Base-by-base conservation (phyloP, 768 basidiomycete genomes). In the Mycena chlorophos region DNA sequence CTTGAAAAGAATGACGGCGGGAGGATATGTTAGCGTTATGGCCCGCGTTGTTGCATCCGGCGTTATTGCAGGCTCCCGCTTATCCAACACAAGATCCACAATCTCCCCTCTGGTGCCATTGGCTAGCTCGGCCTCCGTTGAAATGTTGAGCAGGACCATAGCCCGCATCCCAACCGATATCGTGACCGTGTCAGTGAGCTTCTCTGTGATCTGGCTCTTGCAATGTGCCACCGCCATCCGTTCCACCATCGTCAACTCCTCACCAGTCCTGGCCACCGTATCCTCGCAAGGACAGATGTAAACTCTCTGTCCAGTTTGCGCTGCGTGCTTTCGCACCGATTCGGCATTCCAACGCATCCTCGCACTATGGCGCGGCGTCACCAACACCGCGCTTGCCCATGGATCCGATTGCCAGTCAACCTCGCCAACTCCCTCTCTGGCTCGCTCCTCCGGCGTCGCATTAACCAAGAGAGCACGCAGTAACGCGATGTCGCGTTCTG, bases 41-140 rank as follows among this genome's bases (percentile, higher is more conserved):
- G 60, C 50, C 1, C 40, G 20, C 2, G 43, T 61, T 3, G 56
- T 43, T 27, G 56, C 58, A 22, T 54, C 57, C 1, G 19, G 34
- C 4, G 19, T 20, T 2, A 23, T 34, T 22, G 2, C 17, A n/a
- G 47, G 43, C 34, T 79, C 75, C 20, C 68, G 37, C 1, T 64
- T 56, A 60, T 77, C 65, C 0, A 77, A 62, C 0, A 71, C 45
- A 13, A 78, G 69, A 22, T 68, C 68, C 0, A 59, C 56, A 0
- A 80, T 66, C 2, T 37, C 57, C 0, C 77, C 76, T n/a, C 71
- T 31, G 0, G 74, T 68, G 0, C 78, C 74, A 42, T 79, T 80
- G 77, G n/a, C n/a, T n/a, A n/a, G n/a, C n/a, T n/a, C n/a, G n/a
- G n/a, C n/a, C n/a, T 72, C 0, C 64, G 60, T 75, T 3, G 68